These are phyloP conservation scores for Papilionanthe hybrid DNA, from an alignment of 116 monocot genomes.

Conservation along the genomic window DNA sequence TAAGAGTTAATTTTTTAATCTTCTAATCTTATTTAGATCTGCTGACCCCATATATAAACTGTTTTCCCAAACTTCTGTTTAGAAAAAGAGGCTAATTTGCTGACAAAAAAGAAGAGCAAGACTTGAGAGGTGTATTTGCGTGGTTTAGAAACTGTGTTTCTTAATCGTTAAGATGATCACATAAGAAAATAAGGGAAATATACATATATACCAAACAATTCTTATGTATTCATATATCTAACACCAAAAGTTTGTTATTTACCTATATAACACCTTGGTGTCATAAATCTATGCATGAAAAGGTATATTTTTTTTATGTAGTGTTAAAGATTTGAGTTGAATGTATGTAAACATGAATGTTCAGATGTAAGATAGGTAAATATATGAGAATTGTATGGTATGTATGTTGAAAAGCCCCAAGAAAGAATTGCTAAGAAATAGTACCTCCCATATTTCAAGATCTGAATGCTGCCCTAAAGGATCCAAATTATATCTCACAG, in stretches of 20 bases:
- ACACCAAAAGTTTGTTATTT: too few species aligned
- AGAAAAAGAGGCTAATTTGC: background rate
- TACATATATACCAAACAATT: too few species aligned
- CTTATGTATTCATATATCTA: too few species aligned
- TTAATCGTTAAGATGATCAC: background rate
- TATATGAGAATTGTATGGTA: too few species aligned
- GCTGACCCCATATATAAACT: background rate
- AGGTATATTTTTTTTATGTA: too few species aligned
- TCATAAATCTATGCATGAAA: too few species aligned
- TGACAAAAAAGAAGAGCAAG: background rate
- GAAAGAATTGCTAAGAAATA: background rate
- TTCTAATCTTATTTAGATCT: background rate
- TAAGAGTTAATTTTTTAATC: background rate
- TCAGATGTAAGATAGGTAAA: too few species aligned
- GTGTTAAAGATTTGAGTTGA: too few species aligned
- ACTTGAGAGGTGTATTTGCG: background rate
- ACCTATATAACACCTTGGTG: too few species aligned
- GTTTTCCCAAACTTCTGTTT: background rate
- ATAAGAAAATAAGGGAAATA: too few species aligned
- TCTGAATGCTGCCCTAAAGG: slow-evolving; percentile 46
- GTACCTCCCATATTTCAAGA: slow-evolving; percentile 65
- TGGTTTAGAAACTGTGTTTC: background rate
- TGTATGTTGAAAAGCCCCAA: background rate
- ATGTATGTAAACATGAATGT: too few species aligned
- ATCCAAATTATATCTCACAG: slow-evolving; percentile 57